phyloP scores from a whole-genome alignment of 768 basidiomycete genomes.

The Lactarius hengduanensis region DNA sequence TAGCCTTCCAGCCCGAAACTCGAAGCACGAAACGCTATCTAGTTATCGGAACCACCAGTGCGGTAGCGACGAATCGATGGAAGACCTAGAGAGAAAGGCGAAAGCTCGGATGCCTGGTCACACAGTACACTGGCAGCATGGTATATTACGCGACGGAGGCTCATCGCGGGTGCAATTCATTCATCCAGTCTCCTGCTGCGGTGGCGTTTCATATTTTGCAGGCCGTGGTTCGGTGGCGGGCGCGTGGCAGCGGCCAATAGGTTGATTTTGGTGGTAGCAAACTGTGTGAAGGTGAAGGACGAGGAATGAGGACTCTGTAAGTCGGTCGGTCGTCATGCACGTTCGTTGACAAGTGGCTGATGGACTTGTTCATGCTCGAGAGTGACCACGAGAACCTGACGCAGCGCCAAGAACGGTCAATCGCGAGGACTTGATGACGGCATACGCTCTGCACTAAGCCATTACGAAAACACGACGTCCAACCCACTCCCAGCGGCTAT shows the following conservation, averaged over 20 bases:
- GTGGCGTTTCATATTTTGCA: not conserved
- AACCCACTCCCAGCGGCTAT: not conserved
- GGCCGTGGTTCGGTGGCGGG: not conserved
- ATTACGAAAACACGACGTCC: not conserved
- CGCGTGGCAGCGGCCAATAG: not conserved
- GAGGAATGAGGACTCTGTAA: not conserved
- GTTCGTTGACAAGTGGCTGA: not conserved
- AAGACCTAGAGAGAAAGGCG: not conserved
- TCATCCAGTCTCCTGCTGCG: not conserved
- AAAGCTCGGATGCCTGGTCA: not conserved
- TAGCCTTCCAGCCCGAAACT: not conserved
- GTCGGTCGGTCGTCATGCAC: not conserved
- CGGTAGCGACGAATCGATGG: not conserved
- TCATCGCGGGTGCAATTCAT: not conserved
- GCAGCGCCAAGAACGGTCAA: not conserved
- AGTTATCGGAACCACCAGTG: not conserved
- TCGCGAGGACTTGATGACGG: not conserved
- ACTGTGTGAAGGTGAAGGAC: no score
- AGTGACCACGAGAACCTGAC: not conserved
- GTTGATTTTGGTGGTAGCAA: not conserved
- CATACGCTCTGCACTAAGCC: not conserved
- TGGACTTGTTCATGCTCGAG: not conserved
- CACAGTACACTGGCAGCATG: not conserved
- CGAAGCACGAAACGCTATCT: not conserved
- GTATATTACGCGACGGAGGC: not conserved